Evolutionary conservation across 352 stramenopile species (phyloP).

Genomic region (Phytopythium helicoides): DNA sequence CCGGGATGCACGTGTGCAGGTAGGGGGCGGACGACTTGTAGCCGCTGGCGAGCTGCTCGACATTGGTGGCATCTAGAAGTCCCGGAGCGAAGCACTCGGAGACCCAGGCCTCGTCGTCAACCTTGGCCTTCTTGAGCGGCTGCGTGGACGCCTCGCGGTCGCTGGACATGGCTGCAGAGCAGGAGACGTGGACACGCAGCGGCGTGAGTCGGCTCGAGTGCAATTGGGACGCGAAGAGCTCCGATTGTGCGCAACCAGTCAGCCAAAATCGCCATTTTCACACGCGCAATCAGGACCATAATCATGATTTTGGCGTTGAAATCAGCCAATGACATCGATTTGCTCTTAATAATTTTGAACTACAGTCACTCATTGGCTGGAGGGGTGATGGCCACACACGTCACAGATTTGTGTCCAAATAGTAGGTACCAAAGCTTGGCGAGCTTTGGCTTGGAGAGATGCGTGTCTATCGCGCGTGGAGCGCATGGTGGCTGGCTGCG

Average conservation of each 20-base stretch:
- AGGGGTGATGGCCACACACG: no score
- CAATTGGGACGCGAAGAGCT: constrained; percentile 1
- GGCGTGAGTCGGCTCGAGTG: no score
- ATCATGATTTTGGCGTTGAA: no score
- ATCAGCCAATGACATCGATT: no score
- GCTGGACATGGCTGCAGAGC: not conserved
- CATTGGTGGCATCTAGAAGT: constrained; percentile 18
- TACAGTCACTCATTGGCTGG: no score
- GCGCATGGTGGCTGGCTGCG: no score
- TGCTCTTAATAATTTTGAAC: no score
- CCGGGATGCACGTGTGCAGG: constrained; percentile 24
- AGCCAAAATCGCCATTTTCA: not conserved
- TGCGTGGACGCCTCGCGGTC: not conserved
- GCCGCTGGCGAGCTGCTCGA: constrained; percentile 8
- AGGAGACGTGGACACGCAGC: not conserved
- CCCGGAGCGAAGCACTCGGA: constrained; percentile 14
- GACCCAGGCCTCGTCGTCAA: constrained; percentile 7
- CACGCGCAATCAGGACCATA: not conserved
- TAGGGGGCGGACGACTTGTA: constrained; percentile 24
- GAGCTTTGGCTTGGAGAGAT: no score
- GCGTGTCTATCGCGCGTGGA: no score
- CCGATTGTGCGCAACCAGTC: not conserved
- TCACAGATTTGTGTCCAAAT: no score
- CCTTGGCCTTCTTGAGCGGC: constrained; percentile 1
- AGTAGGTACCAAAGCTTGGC: no score